phyloP scores from a whole-genome alignment of 2,329 filamentous ascomycete species.

The Ophiostoma angusticollis region DNA sequence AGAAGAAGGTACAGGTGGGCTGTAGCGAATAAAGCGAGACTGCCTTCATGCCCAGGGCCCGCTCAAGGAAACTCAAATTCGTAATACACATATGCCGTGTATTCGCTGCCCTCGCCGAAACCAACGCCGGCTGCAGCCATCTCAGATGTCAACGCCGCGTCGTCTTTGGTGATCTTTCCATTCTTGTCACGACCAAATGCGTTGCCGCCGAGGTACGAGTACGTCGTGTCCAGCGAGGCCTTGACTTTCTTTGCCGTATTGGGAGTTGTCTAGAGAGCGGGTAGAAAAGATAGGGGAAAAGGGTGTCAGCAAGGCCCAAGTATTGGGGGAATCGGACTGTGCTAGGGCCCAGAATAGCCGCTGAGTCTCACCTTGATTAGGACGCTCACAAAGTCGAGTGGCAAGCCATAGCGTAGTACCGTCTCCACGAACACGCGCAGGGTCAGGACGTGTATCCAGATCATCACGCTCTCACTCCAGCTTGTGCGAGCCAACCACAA shows the following conservation, averaged over 20 bases:
- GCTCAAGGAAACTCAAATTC: constrained; percentile 62
- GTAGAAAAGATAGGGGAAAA: not conserved
- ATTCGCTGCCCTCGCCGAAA: constrained; percentile 63
- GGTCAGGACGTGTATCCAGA: constrained; percentile 85
- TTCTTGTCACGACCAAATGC: constrained; percentile 91
- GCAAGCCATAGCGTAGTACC: constrained; percentile 88
- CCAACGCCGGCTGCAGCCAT: constrained; percentile 64
- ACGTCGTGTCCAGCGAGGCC: constrained; percentile 65
- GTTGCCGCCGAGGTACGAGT: constrained; percentile 88
- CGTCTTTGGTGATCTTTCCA: constrained; percentile 81
- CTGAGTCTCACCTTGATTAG: constrained; percentile 72
- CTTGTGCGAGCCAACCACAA: constrained; percentile 77
- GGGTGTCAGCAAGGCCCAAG: constrained; percentile 13
- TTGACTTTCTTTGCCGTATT: constrained; percentile 73
- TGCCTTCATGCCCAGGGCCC: too few relatives aligned
- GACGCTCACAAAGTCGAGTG: constrained; percentile 76
- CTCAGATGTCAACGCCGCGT: constrained; percentile 64
- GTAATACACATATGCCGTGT: constrained; percentile 95
- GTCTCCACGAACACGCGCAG: constrained; percentile 94
- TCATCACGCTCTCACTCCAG: constrained; percentile 92
- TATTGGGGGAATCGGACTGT: too few relatives aligned
- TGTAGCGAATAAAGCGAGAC: not conserved
- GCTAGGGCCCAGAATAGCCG: too few relatives aligned
- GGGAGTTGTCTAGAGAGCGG: constrained; percentile 56
- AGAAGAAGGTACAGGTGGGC: not conserved